A percentile compares a stretch with the other conserved stretches of the same genome.
Conservation (phyloP, 2,329 filamentous ascomycete genomes). For the Phialophora tarda region DNA sequence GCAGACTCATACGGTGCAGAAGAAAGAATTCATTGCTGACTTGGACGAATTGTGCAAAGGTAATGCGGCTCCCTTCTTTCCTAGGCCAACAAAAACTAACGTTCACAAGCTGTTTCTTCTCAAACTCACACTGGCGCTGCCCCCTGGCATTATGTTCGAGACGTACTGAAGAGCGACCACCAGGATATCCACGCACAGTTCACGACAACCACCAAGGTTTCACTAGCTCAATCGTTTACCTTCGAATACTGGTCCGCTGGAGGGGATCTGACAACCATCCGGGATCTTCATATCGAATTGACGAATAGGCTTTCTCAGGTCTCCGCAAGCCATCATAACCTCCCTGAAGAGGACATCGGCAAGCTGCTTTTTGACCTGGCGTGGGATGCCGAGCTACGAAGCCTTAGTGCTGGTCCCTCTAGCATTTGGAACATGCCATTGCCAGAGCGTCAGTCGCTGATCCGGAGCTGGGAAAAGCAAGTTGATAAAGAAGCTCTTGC, state of each 20-base stretch:
- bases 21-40: slow-evolving; percentile 23
- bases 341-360: slow-evolving; percentile 20
- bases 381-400: slow-evolving; percentile 22
- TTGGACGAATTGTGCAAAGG: slow-evolving; percentile 33
- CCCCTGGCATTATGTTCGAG: slow-evolving; percentile 31
- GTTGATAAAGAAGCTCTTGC: slow-evolving; percentile 31
- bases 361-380: slow-evolving; percentile 27
- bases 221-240: slow-evolving; percentile 34
- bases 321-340: slow-evolving; percentile 2
- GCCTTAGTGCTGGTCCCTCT: slow-evolving; percentile 17
- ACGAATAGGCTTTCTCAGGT: slow-evolving; percentile 23
- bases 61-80: not conserved
- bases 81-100: not conserved
- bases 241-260: slow-evolving; percentile 42
- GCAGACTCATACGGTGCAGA: not conserved
- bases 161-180: slow-evolving; percentile 20
- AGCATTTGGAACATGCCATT: slow-evolving; percentile 36
- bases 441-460: slow-evolving; percentile 28
- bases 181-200: slow-evolving; percentile 33
- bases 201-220: slow-evolving; percentile 13
- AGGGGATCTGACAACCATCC: slow-evolving; percentile 40
- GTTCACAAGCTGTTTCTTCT: slow-evolving; percentile 19
- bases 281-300: slow-evolving; percentile 39
- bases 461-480: slow-evolving; percentile 34
- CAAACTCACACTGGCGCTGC: slow-evolving; percentile 22